phyloP scores from a whole-genome alignment of 768 basidiomycete species.

The Pluteus cervinus region DNA sequence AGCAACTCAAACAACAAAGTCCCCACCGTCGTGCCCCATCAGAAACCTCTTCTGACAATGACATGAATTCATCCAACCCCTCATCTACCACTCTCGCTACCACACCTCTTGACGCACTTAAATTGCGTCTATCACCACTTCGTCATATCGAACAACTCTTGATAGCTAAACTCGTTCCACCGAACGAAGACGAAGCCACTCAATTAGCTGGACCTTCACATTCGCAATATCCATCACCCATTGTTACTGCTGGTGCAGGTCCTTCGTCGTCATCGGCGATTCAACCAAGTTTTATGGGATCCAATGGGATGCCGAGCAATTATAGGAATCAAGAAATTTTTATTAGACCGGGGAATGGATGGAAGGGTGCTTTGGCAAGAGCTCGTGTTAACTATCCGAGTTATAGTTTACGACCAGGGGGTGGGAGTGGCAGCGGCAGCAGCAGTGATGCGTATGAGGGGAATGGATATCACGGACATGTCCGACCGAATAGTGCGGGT shows the following conservation, averaged over 20 bases:
- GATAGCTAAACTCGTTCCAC: constrained; percentile 63
- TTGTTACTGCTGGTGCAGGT: too few species aligned
- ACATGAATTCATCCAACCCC: constrained; percentile 19
- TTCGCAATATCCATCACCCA: not conserved
- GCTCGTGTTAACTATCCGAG: constrained; percentile 29
- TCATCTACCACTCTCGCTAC: constrained; percentile 19
- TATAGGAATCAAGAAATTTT: constrained; percentile 43
- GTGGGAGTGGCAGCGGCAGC: constrained; percentile 12
- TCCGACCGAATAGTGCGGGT: constrained; percentile 39
- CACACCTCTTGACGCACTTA: constrained; percentile 47
- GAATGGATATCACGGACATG: too few species aligned
- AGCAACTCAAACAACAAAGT: constrained; percentile 12
- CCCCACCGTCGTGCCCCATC: constrained; percentile 14
- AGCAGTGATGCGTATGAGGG: constrained; percentile 15
- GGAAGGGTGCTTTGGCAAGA: constrained; percentile 55
- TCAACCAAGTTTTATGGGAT: constrained; percentile 1
- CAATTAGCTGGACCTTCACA: constrained; percentile 24
- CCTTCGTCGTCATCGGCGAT: constrained; percentile 1
- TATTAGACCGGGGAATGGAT: constrained; percentile 58
- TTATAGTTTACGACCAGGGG: too few species aligned
- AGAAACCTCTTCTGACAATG: constrained; percentile 18
- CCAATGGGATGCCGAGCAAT: constrained; percentile 9
- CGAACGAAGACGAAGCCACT: constrained; percentile 54
- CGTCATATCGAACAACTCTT: constrained; percentile 65
- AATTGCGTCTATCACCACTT: constrained; percentile 58